Base-by-base conservation (phyloP, 1,284 basidiomycete genomes). In the Cutaneotrichosporon sp. region DNA sequence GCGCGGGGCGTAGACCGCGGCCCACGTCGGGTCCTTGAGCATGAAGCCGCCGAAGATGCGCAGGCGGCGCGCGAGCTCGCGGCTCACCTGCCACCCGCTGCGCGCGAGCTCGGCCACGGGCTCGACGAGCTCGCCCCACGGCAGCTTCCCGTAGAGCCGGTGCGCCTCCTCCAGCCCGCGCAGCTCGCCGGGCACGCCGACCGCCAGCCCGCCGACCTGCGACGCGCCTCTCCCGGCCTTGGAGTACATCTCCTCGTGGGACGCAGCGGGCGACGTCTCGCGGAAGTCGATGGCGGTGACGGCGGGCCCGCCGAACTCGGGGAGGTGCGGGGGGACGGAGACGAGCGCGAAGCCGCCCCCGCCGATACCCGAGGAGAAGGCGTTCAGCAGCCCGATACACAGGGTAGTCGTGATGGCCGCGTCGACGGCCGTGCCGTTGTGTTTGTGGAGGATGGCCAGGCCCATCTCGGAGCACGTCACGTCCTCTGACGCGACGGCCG, bases 301-400 rank as follows among this genome's bases (percentile, higher is more conserved):
- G 65, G 87, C 82, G 2, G 29, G 87, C 49, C n/a, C 25, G 14
- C 53, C 24, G 22, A 38, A 25, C 18, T 45, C 54, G 8, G 25
- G 4, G 34, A 8, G 7, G 51, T 36, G 9, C 5, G 31, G 34
- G 9, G 93, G 91, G 9, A 94, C 81, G 22, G 92, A 87, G 47
- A 97, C 84, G 33, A 89, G 87, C 87, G 95, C 92, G 74, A 95
- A 94, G 0, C 94, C 94, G 29, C 92, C 94, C 1, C 93, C 93
- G 22, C 92, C 92, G 54, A 97, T 90, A 2, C 92, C 83, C 9
- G 80, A 79, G 83, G 89, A 90, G 78, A 95, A 97, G 84, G 91
- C 90, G 76, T 93, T 93, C 58, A 92, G 85, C 1, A 93, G 89
- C 3, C 93, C 93, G 42, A 87, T 85, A 74, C 94, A 97, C 33